A percentile compares a stretch with the other conserved stretches of the same genome.
These are phyloP conservation scores for Ambrosiella beaveri DNA, from an alignment of 2,329 filamentous ascomycete genomes.

Conservation along the genomic window DNA sequence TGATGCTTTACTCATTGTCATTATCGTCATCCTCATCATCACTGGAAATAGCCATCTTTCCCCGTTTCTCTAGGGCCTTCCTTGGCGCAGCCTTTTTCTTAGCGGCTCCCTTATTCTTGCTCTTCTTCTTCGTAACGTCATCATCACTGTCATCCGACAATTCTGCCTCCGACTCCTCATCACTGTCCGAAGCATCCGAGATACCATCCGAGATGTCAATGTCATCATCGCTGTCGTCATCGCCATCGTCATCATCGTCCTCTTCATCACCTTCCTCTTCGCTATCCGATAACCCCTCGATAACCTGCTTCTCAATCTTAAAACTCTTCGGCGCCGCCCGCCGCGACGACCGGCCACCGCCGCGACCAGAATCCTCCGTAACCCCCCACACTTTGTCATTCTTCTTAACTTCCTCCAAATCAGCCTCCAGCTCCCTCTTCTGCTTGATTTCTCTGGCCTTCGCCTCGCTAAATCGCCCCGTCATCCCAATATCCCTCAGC, in stretches of 20 bases:
- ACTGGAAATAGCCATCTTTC: not conserved
- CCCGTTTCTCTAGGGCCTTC: not conserved
- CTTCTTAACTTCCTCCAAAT: constrained; percentile 70
- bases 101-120: not conserved
- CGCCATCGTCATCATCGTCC: constrained; percentile 18
- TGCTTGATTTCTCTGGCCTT: constrained; percentile 81
- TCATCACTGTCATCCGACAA: constrained; percentile 11
- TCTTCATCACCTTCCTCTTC: constrained; percentile 17
- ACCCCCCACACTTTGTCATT: constrained; percentile 66
- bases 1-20: not conserved
- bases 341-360: constrained; percentile 23
- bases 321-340: constrained; percentile 14
- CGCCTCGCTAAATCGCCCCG: constrained; percentile 68
- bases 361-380: constrained; percentile 21
- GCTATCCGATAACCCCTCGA: constrained; percentile 17
- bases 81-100: not conserved
- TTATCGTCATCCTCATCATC: not conserved
- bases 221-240: constrained; percentile 32
- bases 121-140: constrained; percentile 2
- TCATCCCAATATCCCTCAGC: constrained; percentile 73
- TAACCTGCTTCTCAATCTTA: constrained; percentile 19
- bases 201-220: constrained; percentile 15
- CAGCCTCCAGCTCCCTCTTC: constrained; percentile 62
- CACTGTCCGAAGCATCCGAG: not conserved
- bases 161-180: constrained; percentile 6